A percentile compares a stretch with the other conserved stretches of the same genome.
These are phyloP conservation scores for Candida nanaspora DNA, from an alignment of 805 yeast genomes.

Conservation along the genomic window DNA sequence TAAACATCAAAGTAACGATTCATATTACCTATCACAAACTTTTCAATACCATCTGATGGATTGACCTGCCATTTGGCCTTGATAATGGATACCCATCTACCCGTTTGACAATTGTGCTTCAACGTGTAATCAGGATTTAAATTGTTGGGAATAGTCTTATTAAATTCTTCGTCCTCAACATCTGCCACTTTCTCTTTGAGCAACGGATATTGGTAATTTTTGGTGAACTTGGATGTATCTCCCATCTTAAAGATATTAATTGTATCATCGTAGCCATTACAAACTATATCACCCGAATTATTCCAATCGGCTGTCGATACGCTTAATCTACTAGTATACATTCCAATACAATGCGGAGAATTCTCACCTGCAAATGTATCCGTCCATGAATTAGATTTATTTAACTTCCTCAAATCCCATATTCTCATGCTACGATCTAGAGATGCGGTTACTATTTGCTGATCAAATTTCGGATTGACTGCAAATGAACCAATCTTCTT, in stretches of 20 bases:
- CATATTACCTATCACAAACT: conserved; percentile 93
- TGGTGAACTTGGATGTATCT: conserved; percentile 22
- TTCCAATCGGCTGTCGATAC: conserved; percentile 85
- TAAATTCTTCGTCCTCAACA: conserved; percentile 11
- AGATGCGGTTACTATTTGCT: conserved; percentile 81
- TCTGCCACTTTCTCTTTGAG: conserved; percentile 9
- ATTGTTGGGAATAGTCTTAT: conserved; percentile 26
- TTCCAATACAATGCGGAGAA: conserved; percentile 49
- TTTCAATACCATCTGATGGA: conserved; percentile 67
- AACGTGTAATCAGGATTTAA: conserved; percentile 57
- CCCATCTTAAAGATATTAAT: conserved; percentile 62
- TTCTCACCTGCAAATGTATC: conserved; percentile 39
- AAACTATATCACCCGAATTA: conserved; percentile 58
- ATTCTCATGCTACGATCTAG: conserved; percentile 76
- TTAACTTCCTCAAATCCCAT: conserved; percentile 72
- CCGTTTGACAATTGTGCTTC: conserved; percentile 91
- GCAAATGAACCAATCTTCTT: conserved; percentile 90
- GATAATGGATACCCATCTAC: conserved; percentile 91
- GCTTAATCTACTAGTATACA: conserved; percentile 68
- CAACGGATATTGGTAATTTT: conserved; percentile 11
- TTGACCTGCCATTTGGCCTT: conserved; percentile 80
- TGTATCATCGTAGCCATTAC: conserved; percentile 91
- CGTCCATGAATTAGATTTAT: conserved; percentile 41
- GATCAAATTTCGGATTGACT: conserved; percentile 58
- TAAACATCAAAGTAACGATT: conserved; percentile 80